Base-by-base conservation (phyloP, 2,329 filamentous ascomycete genomes). In the Periconia digitata region DNA sequence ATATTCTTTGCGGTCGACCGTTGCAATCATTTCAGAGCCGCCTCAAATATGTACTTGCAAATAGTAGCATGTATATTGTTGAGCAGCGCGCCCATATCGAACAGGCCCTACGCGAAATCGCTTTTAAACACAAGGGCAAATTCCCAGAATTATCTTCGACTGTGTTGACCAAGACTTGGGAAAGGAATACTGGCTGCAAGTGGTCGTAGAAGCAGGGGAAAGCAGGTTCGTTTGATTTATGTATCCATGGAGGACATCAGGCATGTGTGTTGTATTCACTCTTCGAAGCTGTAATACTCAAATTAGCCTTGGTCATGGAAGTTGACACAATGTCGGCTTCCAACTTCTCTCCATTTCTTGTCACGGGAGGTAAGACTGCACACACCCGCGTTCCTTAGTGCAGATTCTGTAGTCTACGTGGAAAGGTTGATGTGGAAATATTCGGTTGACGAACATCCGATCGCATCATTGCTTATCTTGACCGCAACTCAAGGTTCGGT, bases 111-210 rank as follows among this genome's bases (percentile, higher is more conserved):
- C 60, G 59, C 12, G 24, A 27, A 6, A 7, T 58, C 13, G 55
- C 48, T 1, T 54, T 62, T 21, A 32, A 6, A 1, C 38, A 60
- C n/a, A 50, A 34, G 16, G 40, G 50, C 0, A 54, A 44, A 8
- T 63, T 65, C n/a, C 40, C 47, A 1, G 60, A 59, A 5, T 37
- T 65, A 5, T 54, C 47, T 13, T 20, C 20, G 6, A 49, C 55
- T 1, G 10, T 20, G 4, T 38, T 63, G 4, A 56, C 62, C 1
- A 54, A 36, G 23, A 35, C 15, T 0, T 65, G 60, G 60, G 55
- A 62, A 36, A n/a, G 22, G 7, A 44, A 45, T 34, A 61, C 59
- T 4, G 56, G 59, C 1, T 45, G 50, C 10, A 38, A 16, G 12
- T 63, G 60, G 57, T 53, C 34, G 41, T 39, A 39, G n/a, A 22